A percentile compares a stretch with the other conserved stretches of the same genome.
Evolutionary conservation across 2,329 filamentous ascomycete genomes (phyloP).

Genomic region (Colletotrichum tabaci): DNA sequence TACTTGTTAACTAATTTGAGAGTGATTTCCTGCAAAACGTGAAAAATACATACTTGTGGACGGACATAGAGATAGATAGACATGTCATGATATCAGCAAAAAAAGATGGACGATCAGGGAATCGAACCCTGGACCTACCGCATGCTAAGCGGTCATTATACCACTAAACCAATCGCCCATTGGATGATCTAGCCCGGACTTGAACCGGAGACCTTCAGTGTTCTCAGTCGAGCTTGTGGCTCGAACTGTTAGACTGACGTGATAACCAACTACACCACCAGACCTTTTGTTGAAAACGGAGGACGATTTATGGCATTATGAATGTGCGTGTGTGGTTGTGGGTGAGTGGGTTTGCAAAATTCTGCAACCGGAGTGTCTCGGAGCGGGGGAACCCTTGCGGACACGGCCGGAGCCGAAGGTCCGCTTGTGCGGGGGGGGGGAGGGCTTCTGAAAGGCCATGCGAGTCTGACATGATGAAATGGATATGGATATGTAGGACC

Average conservation of each 20-base stretch:
- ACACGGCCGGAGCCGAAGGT: background rate
- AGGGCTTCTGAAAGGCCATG: background rate
- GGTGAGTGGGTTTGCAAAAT: background rate
- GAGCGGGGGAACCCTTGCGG: slow-evolving; percentile 4
- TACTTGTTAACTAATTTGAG: too few relatives aligned
- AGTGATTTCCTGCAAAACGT: too few relatives aligned
- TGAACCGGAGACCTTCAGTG: slow-evolving; percentile 43
- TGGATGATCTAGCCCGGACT: slow-evolving; percentile 38
- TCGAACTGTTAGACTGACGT: slow-evolving; percentile 61
- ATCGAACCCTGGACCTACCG: slow-evolving; percentile 42
- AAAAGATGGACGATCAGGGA: slow-evolving; percentile 39
- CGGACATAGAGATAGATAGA: too few relatives aligned
- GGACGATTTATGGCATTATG: background rate
- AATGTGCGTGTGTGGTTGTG: background rate
- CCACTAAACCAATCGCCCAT: slow-evolving; percentile 41
- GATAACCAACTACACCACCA: slow-evolving; percentile 64
- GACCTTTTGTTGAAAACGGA: background rate
- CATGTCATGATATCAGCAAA: too few relatives aligned
- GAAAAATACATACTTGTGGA: too few relatives aligned
- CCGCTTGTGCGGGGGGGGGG: background rate
- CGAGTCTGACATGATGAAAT: background rate
- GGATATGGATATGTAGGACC: too few relatives aligned
- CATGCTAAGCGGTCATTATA: slow-evolving; percentile 43
- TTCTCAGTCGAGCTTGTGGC: background rate
- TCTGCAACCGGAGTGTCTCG: slow-evolving; percentile 1